Evolutionary conservation across 305 asterid genomes (phyloP).

Genomic region (Solanum hybrid): DNA sequence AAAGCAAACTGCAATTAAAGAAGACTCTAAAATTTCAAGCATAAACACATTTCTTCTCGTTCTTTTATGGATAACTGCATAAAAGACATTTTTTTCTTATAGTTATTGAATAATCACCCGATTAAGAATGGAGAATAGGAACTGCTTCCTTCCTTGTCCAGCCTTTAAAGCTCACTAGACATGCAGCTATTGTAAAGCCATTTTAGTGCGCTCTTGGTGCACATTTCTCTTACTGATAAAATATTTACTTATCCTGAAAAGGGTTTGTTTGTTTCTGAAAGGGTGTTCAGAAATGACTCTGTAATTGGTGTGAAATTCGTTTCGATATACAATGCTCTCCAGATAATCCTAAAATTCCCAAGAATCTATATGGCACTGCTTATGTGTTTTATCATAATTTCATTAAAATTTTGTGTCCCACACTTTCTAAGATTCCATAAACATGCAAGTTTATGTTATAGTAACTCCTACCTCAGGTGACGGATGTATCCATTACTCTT

Average conservation of each 20-base stretch:
- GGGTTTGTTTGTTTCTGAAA: background rate
- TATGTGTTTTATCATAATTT: background rate
- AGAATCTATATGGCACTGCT: background rate
- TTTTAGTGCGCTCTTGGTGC: background rate
- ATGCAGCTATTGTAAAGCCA: background rate
- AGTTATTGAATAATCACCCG: background rate
- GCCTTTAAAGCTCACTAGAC: background rate
- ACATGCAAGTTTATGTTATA: background rate
- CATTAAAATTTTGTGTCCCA: background rate
- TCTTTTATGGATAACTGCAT: background rate
- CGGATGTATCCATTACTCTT: background rate
- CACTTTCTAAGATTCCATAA: background rate
- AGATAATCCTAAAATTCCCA: background rate
- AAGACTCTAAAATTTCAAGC: background rate
- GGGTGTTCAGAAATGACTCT: background rate
- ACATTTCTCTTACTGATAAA: background rate
- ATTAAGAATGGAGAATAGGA: background rate
- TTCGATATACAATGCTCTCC: background rate
- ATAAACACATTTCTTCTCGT: background rate
- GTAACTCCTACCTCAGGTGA: background rate
- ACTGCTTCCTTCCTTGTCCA: background rate
- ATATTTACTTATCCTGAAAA: background rate
- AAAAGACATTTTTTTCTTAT: background rate
- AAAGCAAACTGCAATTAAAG: background rate
- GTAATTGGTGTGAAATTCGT: background rate